Evolutionary conservation across 306 rosid genomes (phyloP), one percentile per base, ranked within the genome.

Genomic region (Castanea crenata): DNA sequence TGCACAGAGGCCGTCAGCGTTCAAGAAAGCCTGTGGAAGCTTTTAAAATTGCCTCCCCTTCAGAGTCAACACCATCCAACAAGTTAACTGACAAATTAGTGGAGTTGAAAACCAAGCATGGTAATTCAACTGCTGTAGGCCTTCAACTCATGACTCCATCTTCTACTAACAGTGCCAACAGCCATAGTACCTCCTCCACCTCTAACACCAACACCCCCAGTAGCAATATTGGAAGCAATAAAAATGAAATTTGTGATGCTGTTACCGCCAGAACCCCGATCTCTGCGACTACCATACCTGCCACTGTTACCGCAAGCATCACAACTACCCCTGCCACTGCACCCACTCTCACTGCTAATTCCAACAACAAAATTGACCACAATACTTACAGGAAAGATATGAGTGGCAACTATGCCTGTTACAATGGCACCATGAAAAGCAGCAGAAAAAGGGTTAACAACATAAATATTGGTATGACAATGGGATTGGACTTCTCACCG

Each of bases 1-100:
- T 89, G 85, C 96, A 92, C 78, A 89, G 97, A 85, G 98, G 98
- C 59, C 92, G 97, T 15, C 84, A 86, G 55, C 96, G 98, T 94
- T 94, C 98, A 94, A 94, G 97, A 94, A 94, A 94, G 98, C 98
- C 74, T 82, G 97, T 94, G 97, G 97, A 94, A 94, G 79, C 81
- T 81, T 77, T 87, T 67, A 75, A 82, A 79, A 63, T 65, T 23
- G 77, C 82, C 55, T 78, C 89, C 74, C 27, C 81, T 85, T 76
- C 83, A 72, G 84, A n/a, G 52, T 46, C 83, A 83, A 77, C 69
- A 23, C 80, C 59, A 38, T 85, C 74, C 29, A 75, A 55, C 70
- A 84, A 72, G 58, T 69, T 82, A 9, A 78, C 72, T 12, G 67
- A 68, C 13, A 76, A 76, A 23, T 64, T 23, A 46, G 52, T 69